Evolutionary conservation across 176 grass and related monocot species (phyloP).

Genomic region (Metroxylon sagu): DNA sequence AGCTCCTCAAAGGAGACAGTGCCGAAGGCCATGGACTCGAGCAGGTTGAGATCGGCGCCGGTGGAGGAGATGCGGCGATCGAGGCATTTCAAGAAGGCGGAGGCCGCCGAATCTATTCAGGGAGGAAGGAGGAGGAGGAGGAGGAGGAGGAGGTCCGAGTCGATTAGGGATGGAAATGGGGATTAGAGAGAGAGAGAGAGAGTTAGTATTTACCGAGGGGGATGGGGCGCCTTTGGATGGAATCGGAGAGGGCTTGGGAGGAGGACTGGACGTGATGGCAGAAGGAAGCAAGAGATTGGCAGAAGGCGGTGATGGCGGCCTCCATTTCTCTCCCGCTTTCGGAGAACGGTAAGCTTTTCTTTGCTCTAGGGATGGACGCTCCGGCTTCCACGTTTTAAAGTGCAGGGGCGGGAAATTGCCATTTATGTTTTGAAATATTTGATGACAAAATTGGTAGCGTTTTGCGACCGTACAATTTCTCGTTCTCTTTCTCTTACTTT

Average conservation of each 20-base stretch:
- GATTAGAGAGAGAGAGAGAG: neutral
- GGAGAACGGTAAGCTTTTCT: no score
- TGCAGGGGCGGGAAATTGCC: no score
- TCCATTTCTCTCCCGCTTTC: conserved; percentile 29
- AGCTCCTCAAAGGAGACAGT: conserved; percentile 85
- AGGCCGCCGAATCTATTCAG: conserved; percentile 45
- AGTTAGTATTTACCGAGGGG: conserved; percentile 34
- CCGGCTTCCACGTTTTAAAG: no score
- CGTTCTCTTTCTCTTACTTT: no score
- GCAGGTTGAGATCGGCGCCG: conserved; percentile 41
- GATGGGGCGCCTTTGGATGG: conserved; percentile 49
- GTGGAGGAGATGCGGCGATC: conserved; percentile 31
- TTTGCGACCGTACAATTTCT: no score
- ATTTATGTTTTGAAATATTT: no score
- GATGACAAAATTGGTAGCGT: no score
- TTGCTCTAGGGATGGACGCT: no score
- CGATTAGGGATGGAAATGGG: no score
- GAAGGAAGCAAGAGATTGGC: conserved; percentile 42
- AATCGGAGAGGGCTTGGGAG: conserved; percentile 59
- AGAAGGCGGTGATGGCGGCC: conserved; percentile 35
- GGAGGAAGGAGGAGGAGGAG: neutral
- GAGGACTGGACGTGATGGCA: conserved; percentile 43
- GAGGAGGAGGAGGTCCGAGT: neutral
- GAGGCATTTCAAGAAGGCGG: conserved; percentile 57
- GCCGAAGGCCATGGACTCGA: conserved; percentile 68